These are phyloP conservation scores for Cryphonectria parasitica DNA, from an alignment of 2,329 filamentous ascomycete genomes.

Conservation along the genomic window DNA sequence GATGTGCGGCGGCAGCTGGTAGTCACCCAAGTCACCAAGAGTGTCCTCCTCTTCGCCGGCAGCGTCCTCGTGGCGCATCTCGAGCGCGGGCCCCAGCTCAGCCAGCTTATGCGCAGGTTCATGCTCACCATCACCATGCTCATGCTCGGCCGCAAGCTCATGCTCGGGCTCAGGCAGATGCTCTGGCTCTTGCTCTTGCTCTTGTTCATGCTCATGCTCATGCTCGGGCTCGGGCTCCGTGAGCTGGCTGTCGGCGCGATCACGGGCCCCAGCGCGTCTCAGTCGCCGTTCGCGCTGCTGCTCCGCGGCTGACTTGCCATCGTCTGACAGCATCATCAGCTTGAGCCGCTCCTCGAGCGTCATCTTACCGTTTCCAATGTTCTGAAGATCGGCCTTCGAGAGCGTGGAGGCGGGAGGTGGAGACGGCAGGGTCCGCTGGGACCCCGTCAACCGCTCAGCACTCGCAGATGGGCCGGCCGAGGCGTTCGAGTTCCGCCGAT, in stretches of 20 bases:
- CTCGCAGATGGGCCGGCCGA: conserved; percentile 69
- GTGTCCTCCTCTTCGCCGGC: conserved; percentile 61
- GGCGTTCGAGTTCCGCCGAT: conserved; percentile 54
- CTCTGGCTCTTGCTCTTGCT: conserved; percentile 29
- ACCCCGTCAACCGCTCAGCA: conserved; percentile 70
- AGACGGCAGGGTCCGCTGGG: conserved; percentile 71
- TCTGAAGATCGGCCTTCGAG: conserved; percentile 78
- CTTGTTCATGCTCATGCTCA: conserved; percentile 24
- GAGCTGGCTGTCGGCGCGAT: conserved; percentile 45
- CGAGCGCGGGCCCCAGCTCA: conserved; percentile 49
- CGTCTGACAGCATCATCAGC: conserved; percentile 84
- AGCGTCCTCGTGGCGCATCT: conserved; percentile 44
- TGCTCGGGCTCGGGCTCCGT: conserved; percentile 46
- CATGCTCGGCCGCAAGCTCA: conserved; percentile 39
- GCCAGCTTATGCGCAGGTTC: conserved; percentile 41
- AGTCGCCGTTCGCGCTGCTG: conserved; percentile 71
- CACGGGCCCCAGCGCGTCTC: conserved; percentile 60
- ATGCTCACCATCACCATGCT: conserved; percentile 28
- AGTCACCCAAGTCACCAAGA: conserved; percentile 65
- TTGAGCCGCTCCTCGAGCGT: conserved; percentile 83
- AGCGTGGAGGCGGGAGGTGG: conserved; percentile 68
- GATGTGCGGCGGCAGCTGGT: conserved; percentile 75
- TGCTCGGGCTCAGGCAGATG: conserved; percentile 35
- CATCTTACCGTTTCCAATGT: conserved; percentile 74
- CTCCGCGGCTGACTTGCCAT: conserved; percentile 64